Percentiles rank a stretch among this genome's conserved stretches.
Conservation (phyloP, 1,284 basidiomycete genomes). For the Coriolopsis trogii region DNA sequence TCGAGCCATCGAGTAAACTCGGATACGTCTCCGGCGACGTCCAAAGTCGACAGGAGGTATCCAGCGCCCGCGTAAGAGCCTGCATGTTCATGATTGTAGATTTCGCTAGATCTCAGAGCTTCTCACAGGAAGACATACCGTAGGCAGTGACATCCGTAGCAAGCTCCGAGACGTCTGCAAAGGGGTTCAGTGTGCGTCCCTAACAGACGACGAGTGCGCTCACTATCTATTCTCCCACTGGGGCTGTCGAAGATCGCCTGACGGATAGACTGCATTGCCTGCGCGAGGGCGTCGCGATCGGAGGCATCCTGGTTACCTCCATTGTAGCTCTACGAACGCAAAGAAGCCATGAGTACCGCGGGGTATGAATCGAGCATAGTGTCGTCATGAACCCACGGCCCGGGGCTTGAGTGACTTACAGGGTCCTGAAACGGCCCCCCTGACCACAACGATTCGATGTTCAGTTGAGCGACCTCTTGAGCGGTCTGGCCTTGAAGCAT, state of each 20-base stretch:
- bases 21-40: conserved; percentile 42
- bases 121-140: conserved; percentile 39
- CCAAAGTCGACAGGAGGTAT: conserved; percentile 55
- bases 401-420: conserved; percentile 40
- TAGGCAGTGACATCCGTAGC: conserved; percentile 61
- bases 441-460: conserved; percentile 76
- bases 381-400: background rate
- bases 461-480: conserved; percentile 65
- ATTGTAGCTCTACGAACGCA: conserved; percentile 57
- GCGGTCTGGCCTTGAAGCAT: conserved; percentile 65
- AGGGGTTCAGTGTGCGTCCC: background rate
- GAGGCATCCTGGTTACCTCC: conserved; percentile 65
- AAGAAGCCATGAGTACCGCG: background rate
- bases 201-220: conserved; percentile 19
- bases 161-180: conserved; percentile 56
- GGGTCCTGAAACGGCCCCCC: conserved; percentile 72
- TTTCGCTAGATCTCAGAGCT: background rate
- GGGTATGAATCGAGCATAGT: background rate
- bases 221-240: conserved; percentile 62
- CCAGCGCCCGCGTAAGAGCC: conserved; percentile 74
- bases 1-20: conserved; percentile 71
- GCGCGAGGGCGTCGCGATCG: conserved; percentile 47
- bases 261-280: conserved; percentile 55
- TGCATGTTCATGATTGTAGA: conserved; percentile 34
- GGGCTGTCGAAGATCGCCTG: conserved; percentile 58